Base-by-base conservation (phyloP, 768 basidiomycete genomes). In the Naematelia encephala region DNA sequence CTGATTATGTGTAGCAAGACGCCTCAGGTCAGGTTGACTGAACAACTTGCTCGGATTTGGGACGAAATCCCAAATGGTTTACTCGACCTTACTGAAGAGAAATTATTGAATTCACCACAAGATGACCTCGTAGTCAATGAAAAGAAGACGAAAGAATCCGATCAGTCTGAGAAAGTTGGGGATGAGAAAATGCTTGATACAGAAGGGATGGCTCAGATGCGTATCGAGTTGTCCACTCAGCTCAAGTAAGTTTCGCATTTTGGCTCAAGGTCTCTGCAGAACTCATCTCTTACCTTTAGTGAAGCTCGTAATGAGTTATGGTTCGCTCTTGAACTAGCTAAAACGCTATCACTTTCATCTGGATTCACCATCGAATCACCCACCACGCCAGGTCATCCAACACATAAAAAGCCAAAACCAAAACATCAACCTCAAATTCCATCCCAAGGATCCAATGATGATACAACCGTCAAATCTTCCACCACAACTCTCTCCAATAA, bases 181-280 rank as follows among this genome's bases (percentile, higher is more conserved):
- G 29, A 51, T 13, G 30, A 44, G 13, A 42, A 47, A 21, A 51
- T 63, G 53, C 66, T 69, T 66, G 53, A 28, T 14, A 56, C 50
- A 14, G 64, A 68, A 21, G 71, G 62, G 4, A 73, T 73, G 71
- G 66, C 62, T 21, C 19, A 63, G 23, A 44, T 73, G 19, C 64
- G 71, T 3, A 51, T 56, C 10, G 64, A 68, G 14, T 52, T 73
- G 12, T 64, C 54, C 42, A 30, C 54, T 11, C 68, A 73, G 44
- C 54, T 73, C 26, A 73, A 73, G 71, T 73, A 34, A 43, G 71
- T 64, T n/a, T n/a, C n/a, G n/a, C n/a, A n/a, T n/a, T n/a, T n/a
- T n/a, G n/a, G n/a, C n/a, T 13, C 13, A 29, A 13, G 2, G 14
- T 21, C 19, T 25, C n/a, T 4, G 16, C 2, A n/a, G 13, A 34